Base-by-base conservation (phyloP, 306 rosid genomes). In the Malus sylvestris region DNA sequence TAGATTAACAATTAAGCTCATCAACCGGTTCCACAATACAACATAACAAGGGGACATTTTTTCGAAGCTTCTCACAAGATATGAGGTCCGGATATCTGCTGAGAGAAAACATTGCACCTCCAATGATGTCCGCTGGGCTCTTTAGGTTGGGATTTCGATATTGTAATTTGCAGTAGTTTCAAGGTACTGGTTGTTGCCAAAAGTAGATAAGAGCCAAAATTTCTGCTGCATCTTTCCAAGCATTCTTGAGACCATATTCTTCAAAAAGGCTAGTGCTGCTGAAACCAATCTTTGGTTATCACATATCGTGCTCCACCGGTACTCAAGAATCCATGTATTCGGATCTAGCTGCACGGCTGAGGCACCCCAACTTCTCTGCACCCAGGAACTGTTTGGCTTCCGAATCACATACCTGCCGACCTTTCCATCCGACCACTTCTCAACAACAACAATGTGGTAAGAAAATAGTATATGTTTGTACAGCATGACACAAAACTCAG, bases 281-380 rank as follows among this genome's bases (percentile, higher is more conserved):
- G 88, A 79, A 79, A 79, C 77, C 74, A 90, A 69, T 75, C 87
- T 84, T 23, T 83, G 81, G 30, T 57, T 81, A 18, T 92, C 86
- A 30, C 78, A 74, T 20, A 85, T 51, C 4, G 83, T 84, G 78
- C 90, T 90, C 70, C 86, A 82, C 64, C 60, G 84, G 23, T 95
- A 95, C 80, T 95, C 97, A 63, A 95, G 87, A 78, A 95, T n/a
- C 98, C 96, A 95, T 1, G 97, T 92, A 40, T 85, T 84, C 0
- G 97, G 86, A 81, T 89, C 92, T 55, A 90, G 78, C 79, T 92
- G 97, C 83, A 92, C 93, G 2, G 79, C 92, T 7, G 97, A 90
- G 77, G 93, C 89, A 40, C 80, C 86, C 99, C 92, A 92, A 71
- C 86, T 84, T 52, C 49, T 76, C 40, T 87, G 93, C 30, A 74